phyloP scores from a whole-genome alignment of 495 filamentous ascomycete species.

The Xanthoparmelia taractica region DNA sequence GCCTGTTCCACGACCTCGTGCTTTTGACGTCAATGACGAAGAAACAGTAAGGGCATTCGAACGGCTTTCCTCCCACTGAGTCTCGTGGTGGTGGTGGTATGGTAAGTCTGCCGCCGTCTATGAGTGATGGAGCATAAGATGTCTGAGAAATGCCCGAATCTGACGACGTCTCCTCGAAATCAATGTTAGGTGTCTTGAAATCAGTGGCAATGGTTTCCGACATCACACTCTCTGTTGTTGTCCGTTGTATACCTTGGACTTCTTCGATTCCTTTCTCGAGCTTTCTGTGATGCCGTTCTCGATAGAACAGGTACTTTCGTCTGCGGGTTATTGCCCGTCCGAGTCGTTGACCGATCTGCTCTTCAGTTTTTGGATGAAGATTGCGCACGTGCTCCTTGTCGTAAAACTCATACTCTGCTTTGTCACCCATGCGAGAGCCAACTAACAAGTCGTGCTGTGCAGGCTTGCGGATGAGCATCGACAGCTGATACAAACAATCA shows the following conservation, averaged over 20 bases:
- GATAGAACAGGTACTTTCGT: constrained; percentile 37
- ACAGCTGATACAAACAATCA: constrained; percentile 21
- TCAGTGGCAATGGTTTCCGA: not conserved
- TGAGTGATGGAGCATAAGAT: constrained; percentile 17
- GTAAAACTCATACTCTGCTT: constrained; percentile 26
- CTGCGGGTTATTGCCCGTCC: constrained; percentile 38
- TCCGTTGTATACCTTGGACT: not conserved
- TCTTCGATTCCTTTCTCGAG: constrained; percentile 23
- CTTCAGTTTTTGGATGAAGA: constrained; percentile 24
- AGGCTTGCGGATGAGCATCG: constrained; percentile 27
- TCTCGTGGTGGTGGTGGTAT: constrained; percentile 16
- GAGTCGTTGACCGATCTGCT: constrained; percentile 30
- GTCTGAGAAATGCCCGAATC: constrained; percentile 14
- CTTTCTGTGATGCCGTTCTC: constrained; percentile 35
- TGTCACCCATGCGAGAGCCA: constrained; percentile 23
- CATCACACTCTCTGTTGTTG: not conserved
- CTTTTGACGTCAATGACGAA: constrained; percentile 2
- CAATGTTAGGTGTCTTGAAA: not conserved
- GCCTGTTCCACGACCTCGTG: constrained; percentile 10
- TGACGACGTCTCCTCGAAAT: not conserved
- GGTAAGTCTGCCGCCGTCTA: constrained; percentile 13
- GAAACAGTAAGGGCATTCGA: too few relatives aligned
- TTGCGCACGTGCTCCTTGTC: constrained; percentile 28
- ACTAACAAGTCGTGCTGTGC: constrained; percentile 32
- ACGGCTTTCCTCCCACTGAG: too few relatives aligned